These are phyloP conservation scores for Rhynchospora pubera DNA, from an alignment of 176 grass and related monocot genomes.

Conservation along the genomic window DNA sequence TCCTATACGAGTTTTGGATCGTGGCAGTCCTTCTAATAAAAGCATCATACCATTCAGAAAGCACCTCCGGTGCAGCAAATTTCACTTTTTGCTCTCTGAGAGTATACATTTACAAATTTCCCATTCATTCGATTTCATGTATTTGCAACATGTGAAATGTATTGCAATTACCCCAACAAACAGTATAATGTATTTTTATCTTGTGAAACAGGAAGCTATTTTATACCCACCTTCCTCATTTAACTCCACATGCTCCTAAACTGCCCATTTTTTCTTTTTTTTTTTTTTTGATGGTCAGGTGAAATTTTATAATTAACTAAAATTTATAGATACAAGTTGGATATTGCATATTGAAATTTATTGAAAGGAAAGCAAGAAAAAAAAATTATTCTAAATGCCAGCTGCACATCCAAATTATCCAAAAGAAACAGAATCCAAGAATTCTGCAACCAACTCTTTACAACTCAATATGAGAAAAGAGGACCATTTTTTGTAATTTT, in stretches of 20 bases:
- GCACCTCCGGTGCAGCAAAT: background rate
- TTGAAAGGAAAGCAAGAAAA: no score
- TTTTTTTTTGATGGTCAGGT: no score
- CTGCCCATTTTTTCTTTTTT: background rate
- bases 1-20: background rate
- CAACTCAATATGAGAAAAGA: background rate
- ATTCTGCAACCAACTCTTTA: no score
- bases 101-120: background rate
- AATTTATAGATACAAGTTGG: no score
- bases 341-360: no score
- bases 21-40: no score
- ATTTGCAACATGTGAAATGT: background rate
- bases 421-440: no score
- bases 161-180: background rate
- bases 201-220: background rate
- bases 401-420: no score
- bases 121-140: background rate
- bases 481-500: background rate
- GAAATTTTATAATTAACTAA: no score
- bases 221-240: background rate
- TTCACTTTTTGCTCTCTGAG: background rate
- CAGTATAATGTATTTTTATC: background rate
- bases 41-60: background rate
- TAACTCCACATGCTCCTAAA: background rate
- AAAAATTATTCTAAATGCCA: no score